phyloP scores from a whole-genome alignment of 192 early-diverging fungal species.

The Podila epicladia region DNA sequence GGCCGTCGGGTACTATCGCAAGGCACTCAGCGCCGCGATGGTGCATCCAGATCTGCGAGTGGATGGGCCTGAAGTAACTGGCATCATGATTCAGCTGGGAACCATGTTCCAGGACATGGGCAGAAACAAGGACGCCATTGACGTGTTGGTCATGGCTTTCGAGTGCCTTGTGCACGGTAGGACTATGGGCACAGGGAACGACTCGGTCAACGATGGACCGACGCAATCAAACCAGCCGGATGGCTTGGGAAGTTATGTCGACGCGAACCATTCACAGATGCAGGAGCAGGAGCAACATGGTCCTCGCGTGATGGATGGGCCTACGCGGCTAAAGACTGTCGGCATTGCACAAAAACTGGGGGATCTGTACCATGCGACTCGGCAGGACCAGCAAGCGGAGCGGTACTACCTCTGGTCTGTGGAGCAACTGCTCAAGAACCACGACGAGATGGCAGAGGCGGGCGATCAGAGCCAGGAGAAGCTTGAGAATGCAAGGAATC shows the following conservation, averaged over 20 bases:
- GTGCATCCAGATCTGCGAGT: constrained; percentile 52
- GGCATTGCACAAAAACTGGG: constrained; percentile 67
- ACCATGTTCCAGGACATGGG: constrained; percentile 58
- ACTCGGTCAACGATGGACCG: background rate
- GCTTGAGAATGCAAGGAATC: constrained; percentile 19
- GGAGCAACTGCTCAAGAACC: constrained; percentile 57
- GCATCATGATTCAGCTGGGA: constrained; percentile 68
- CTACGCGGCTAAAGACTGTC: constrained; percentile 53
- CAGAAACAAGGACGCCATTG: constrained; percentile 53
- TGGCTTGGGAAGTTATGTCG: constrained; percentile 5
- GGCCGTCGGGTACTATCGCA: constrained; percentile 56
- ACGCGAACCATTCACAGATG: background rate
- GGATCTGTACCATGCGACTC: constrained; percentile 53
- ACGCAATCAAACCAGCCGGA: background rate
- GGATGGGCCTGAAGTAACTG: constrained; percentile 59
- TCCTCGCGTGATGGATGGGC: constrained; percentile 31
- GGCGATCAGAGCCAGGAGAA: constrained; percentile 31
- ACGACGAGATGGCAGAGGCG: constrained; percentile 4
- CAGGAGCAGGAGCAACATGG: constrained; percentile 13
- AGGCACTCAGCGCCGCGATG: constrained; percentile 56
- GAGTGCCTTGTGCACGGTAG: constrained; percentile 46
- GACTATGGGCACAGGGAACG: constrained; percentile 33
- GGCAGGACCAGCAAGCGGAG: constrained; percentile 61
- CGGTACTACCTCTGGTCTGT: constrained; percentile 67
- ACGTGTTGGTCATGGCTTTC: constrained; percentile 57